Conservation (phyloP, 257 asterid genomes). For the Ilex aquifolium region DNA sequence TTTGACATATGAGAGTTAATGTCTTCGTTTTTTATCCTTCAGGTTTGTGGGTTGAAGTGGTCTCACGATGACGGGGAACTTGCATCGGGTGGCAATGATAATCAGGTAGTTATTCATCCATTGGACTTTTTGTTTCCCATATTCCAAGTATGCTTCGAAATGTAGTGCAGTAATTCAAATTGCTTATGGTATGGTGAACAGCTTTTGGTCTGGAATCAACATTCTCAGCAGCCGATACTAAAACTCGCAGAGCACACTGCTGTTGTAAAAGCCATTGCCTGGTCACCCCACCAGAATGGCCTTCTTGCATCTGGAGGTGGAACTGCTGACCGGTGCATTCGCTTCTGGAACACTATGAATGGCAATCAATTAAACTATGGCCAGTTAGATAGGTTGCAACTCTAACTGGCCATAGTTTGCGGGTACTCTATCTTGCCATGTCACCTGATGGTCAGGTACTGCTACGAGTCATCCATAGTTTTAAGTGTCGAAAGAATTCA, state of each 20-base stretch:
- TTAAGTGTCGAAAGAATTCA: too few species aligned
- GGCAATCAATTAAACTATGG: slow-evolving; percentile 75
- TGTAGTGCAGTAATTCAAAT: too few species aligned
- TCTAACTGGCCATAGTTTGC: slow-evolving; percentile 80
- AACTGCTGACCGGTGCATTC: slow-evolving; percentile 96
- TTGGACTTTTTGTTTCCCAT: too few species aligned
- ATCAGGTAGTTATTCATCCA: too few species aligned
- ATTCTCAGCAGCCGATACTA: too few species aligned
- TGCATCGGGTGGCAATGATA: too few species aligned
- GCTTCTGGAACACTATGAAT: slow-evolving; percentile 91
- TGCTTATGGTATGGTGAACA: too few species aligned
- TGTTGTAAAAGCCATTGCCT: slow-evolving; percentile 91
- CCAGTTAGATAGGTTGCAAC: slow-evolving; percentile 66
- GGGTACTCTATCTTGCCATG: slow-evolving; percentile 87
- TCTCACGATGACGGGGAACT: slow-evolving; percentile 96
- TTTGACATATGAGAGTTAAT: too few species aligned
- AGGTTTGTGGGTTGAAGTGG: slow-evolving; percentile 98
- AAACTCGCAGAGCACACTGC: too few species aligned
- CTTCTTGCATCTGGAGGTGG: slow-evolving; percentile 97
- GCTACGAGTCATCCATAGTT: background rate
- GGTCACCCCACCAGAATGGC: slow-evolving; percentile 97
- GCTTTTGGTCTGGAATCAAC: too few species aligned
- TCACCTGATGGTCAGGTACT: slow-evolving; percentile 99
- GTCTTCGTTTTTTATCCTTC: slow-evolving; percentile 11
- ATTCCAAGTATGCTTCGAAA: too few species aligned